These are phyloP conservation scores for Lepidopterella palustris DNA, from an alignment of 495 filamentous ascomycete species.

Conservation along the genomic window DNA sequence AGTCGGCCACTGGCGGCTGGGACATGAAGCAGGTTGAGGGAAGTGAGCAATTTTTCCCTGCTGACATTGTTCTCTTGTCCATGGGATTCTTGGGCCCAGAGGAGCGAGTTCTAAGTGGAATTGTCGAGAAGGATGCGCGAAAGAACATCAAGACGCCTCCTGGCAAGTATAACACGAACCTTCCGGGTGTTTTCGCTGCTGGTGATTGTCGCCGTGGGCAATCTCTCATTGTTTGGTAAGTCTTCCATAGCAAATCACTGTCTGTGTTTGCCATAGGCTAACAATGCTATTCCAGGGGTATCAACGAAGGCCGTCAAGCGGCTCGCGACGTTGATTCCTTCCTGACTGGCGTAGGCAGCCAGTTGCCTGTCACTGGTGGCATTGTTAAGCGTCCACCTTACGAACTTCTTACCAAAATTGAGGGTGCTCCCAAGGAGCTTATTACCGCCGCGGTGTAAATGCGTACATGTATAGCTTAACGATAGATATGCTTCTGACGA, in stretches of 20 bases:
- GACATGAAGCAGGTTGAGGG: constrained; percentile 98
- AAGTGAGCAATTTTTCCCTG: constrained; percentile 94
- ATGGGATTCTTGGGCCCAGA: constrained; percentile 99
- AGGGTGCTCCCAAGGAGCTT: constrained; percentile 29
- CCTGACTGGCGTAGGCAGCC: constrained; percentile 68
- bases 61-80: constrained; percentile 90
- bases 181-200: constrained; percentile 87
- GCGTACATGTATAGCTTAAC: neutral
- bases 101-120: constrained; percentile 75
- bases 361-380: constrained; percentile 86
- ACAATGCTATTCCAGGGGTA: constrained; percentile 56
- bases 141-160: constrained; percentile 97
- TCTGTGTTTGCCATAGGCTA: neutral
- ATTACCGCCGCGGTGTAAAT: constrained; percentile 34
- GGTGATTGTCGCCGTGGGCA: constrained; percentile 96
- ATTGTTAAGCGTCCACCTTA: constrained; percentile 80
- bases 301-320: constrained; percentile 94
- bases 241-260: constrained; percentile 13
- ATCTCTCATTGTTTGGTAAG: constrained; percentile 95
- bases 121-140: constrained; percentile 84
- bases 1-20: constrained; percentile 84
- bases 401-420: constrained; percentile 40
- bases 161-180: constrained; percentile 82
- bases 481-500: too few relatives aligned
- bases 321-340: constrained; percentile 91